These are phyloP conservation scores for Coemansia sp. DNA, from an alignment of 371 early-diverging fungal species.

Conservation along the genomic window DNA sequence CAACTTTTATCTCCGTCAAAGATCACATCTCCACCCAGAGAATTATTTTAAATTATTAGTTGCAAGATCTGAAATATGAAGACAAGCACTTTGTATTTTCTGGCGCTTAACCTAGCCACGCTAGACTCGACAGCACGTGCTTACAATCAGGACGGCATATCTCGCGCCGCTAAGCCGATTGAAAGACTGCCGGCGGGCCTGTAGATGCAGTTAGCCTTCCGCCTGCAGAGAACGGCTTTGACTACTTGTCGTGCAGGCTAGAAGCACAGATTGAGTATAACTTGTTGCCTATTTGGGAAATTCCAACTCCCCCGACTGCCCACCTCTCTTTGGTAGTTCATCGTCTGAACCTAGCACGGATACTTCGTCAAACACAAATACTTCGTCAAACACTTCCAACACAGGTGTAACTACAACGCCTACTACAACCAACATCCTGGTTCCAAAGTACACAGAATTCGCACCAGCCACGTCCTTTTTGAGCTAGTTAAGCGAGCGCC, in stretches of 20 bases:
- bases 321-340: background rate
- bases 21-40: background rate
- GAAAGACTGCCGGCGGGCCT: background rate
- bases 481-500: background rate
- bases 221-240: conserved; percentile 12
- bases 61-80: conserved; percentile 14
- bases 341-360: background rate
- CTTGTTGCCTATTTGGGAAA: conserved; percentile 19
- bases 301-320: background rate
- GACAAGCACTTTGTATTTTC: conserved; percentile 12
- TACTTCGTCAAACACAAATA: background rate
- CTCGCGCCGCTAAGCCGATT: background rate
- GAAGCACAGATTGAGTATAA: conserved; percentile 13
- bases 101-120: conserved; percentile 14
- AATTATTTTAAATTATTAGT: background rate
- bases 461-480: background rate
- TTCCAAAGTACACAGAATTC: too few relatives aligned
- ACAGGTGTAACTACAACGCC: too few relatives aligned
- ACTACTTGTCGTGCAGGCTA: conserved; percentile 17
- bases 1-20: background rate
- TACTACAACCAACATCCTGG: too few relatives aligned
- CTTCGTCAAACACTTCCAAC: too few relatives aligned
- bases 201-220: background rate
- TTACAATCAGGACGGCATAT: background rate
- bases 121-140: conserved; percentile 10